Evolutionary conservation across 306 rosid genomes (phyloP).

Genomic region (Urtica urens): DNA sequence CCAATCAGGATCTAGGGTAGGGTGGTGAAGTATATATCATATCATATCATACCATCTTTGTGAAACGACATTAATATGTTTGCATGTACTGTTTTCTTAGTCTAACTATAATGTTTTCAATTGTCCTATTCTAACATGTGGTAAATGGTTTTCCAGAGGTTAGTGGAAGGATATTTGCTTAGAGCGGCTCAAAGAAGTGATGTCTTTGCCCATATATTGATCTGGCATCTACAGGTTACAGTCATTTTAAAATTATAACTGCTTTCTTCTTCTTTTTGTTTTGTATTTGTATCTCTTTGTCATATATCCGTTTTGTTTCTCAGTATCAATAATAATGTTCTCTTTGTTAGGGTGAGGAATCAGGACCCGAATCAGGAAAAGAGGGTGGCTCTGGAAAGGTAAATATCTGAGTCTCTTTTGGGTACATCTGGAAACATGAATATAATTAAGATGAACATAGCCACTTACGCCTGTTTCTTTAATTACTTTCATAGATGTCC

Average conservation of each 20-base stretch:
- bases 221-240: slow-evolving; percentile 88
- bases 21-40: no score
- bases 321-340: slow-evolving; percentile 15
- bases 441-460: no score
- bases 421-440: no score
- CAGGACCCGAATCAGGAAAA: slow-evolving; percentile 60
- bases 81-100: background rate
- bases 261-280: background rate
- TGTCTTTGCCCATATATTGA: slow-evolving; percentile 86
- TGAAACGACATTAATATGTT: background rate
- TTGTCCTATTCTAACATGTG: no score
- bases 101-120: slow-evolving; percentile 13
- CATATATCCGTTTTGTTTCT: slow-evolving; percentile 7
- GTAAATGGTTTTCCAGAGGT: slow-evolving; percentile 46
- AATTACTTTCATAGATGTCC: no score
- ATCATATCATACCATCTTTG: background rate
- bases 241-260: no score
- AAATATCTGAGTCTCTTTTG: slow-evolving; percentile 11
- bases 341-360: slow-evolving; percentile 71
- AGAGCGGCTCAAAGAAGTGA: slow-evolving; percentile 96
- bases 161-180: slow-evolving; percentile 93
- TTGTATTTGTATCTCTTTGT: background rate
- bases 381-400: slow-evolving; percentile 60
- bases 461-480: no score
- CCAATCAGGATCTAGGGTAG: background rate